Percentiles rank a stretch among this genome's conserved stretches.
These are phyloP conservation scores for Massarina eburnea DNA, from an alignment of 2,329 filamentous ascomycete genomes.

Conservation along the genomic window DNA sequence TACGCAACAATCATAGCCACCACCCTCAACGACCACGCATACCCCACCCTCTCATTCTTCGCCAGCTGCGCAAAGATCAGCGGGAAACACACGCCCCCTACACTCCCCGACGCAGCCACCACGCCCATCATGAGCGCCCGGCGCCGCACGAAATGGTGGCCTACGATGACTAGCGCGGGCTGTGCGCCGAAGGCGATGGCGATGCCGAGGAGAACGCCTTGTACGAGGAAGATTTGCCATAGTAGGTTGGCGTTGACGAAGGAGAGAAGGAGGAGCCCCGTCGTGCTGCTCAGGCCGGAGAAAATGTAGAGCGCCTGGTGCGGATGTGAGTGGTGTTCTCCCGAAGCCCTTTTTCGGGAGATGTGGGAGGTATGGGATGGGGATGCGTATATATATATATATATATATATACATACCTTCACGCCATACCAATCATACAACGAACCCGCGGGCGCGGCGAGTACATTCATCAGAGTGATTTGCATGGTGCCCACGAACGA, in stretches of 20 bases:
- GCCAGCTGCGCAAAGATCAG: conserved; percentile 57
- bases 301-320: conserved; percentile 29
- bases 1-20: conserved; percentile 56
- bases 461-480: conserved; percentile 52
- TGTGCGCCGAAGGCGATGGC: conserved; percentile 47
- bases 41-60: conserved; percentile 56
- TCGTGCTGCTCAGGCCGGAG: conserved; percentile 23
- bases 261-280: conserved; percentile 27
- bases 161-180: conserved; percentile 43
- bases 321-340: conserved; percentile 10
- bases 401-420: conserved; percentile 42
- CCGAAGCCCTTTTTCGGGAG: too few species aligned
- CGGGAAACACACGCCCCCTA: conserved; percentile 58
- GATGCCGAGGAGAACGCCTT: conserved; percentile 49
- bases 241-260: conserved; percentile 21
- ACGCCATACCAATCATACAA: conserved; percentile 65
- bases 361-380: not conserved
- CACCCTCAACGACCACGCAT: conserved; percentile 63
- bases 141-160: conserved; percentile 49
- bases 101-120: conserved; percentile 43
- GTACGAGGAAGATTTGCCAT: conserved; percentile 50
- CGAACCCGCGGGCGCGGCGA: conserved; percentile 61
- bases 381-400: not conserved
- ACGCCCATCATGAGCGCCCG: conserved; percentile 48
- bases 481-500: conserved; percentile 49